phyloP scores from a whole-genome alignment of 345 rosid species.

The Pseudoturritis turrita region DNA sequence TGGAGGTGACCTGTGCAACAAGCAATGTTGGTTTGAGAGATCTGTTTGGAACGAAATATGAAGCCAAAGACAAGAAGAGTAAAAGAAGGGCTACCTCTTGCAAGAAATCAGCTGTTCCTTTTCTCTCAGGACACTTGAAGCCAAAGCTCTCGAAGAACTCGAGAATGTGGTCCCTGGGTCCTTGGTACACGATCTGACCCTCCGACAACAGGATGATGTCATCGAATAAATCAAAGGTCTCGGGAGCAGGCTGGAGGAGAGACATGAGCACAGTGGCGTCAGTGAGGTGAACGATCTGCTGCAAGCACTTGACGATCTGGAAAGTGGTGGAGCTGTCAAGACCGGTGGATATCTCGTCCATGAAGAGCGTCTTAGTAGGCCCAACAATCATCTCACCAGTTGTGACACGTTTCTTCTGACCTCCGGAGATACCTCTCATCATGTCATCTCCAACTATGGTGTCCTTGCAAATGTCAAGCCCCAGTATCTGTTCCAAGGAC shows the following conservation, averaged over 20 bases:
- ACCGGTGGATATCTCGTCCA: slow-evolving; percentile 82
- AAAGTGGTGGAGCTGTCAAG: slow-evolving; percentile 73
- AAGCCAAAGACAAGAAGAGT: not conserved
- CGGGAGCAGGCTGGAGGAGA: slow-evolving; percentile 82
- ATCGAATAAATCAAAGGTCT: slow-evolving; percentile 69
- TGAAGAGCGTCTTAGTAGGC: slow-evolving; percentile 61
- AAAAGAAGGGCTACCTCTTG: slow-evolving; percentile 43
- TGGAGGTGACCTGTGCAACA: slow-evolving; percentile 40
- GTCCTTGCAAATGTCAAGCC: slow-evolving; percentile 63
- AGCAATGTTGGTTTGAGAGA: not conserved
- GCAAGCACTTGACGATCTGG: slow-evolving; percentile 59
- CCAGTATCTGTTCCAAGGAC: slow-evolving; percentile 44
- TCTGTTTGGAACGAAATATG: too few relatives aligned
- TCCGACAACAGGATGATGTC: slow-evolving; percentile 61
- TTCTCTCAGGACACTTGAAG: slow-evolving; percentile 63
- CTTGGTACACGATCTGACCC: slow-evolving; percentile 67
- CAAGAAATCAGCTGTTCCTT: slow-evolving; percentile 69
- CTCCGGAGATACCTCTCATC: slow-evolving; percentile 49
- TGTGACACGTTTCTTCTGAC: slow-evolving; percentile 28
- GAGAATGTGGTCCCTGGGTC: slow-evolving; percentile 47
- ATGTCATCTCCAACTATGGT: slow-evolving; percentile 66
- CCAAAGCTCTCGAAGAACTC: slow-evolving; percentile 63
- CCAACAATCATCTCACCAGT: slow-evolving; percentile 74
- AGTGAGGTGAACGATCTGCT: slow-evolving; percentile 59
- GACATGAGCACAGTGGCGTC: slow-evolving; percentile 51